Percentiles rank a stretch among this genome's conserved stretches.
Conservation (phyloP, 2,329 filamentous ascomycete species). For the Aspergillus sp. region DNA sequence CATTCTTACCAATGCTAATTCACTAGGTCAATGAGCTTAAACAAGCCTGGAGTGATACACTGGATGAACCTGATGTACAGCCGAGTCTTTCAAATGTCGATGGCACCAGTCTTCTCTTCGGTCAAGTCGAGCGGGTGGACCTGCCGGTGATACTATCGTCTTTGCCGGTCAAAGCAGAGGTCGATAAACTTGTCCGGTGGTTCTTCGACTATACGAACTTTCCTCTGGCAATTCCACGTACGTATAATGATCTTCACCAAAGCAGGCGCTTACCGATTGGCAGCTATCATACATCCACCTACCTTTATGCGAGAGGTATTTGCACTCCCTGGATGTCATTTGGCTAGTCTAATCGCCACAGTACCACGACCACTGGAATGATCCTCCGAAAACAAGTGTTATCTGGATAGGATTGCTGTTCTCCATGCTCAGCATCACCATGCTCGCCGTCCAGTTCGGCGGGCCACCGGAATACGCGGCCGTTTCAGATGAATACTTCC, state of each 20-base stretch:
- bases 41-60: not conserved
- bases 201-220: constrained; percentile 8
- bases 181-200: not conserved
- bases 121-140: constrained; percentile 7
- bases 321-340: not conserved
- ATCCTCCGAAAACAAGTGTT: constrained; percentile 2
- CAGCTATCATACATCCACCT: constrained; percentile 10
- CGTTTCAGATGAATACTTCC: constrained; percentile 3
- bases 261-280: not conserved
- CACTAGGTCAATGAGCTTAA: constrained; percentile 10
- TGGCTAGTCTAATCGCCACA: not conserved
- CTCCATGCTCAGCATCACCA: constrained; percentile 10
- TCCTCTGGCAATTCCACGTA: constrained; percentile 9
- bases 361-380: constrained; percentile 4
- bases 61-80: not conserved
- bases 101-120: constrained; percentile 10
- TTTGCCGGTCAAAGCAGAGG: constrained; percentile 2
- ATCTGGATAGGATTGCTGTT: constrained; percentile 14
- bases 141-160: constrained; percentile 4
- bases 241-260: not conserved
- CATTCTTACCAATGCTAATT: not conserved
- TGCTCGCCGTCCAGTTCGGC: constrained; percentile 2
- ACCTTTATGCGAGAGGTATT: constrained; percentile 14
- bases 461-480: not conserved
- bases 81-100: constrained; percentile 2